phyloP scores from a whole-genome alignment of 805 yeast genomes.

The Blastobotrys terrestris region DNA sequence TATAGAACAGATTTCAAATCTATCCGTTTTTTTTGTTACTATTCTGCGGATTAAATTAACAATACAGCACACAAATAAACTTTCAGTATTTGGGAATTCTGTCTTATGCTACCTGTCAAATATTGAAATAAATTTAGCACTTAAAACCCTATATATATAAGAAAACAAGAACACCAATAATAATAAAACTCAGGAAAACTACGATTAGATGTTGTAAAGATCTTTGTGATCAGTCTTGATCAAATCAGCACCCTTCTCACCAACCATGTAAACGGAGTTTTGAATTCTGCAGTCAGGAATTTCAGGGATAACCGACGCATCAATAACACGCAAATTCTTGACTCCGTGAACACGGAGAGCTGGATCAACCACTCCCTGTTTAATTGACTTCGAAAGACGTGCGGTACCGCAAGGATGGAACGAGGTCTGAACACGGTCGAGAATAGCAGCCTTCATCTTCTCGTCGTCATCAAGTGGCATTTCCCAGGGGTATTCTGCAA shows the following conservation, averaged over 20 bases:
- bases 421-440: conserved; percentile 29
- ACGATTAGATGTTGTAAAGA: background rate
- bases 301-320: conserved; percentile 31
- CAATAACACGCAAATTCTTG: conserved; percentile 28
- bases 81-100: too few species aligned
- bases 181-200: too few species aligned
- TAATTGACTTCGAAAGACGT: conserved; percentile 17
- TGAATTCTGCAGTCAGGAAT: conserved; percentile 29
- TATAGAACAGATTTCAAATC: too few species aligned
- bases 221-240: conserved; percentile 14
- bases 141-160: too few species aligned
- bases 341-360: conserved; percentile 29
- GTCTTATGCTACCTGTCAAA: too few species aligned
- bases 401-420: conserved; percentile 33
- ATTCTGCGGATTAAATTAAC: too few species aligned
- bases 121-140: too few species aligned
- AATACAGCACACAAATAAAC: too few species aligned
- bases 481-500: conserved; percentile 30
- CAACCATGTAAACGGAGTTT: conserved; percentile 27
- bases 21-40: too few species aligned
- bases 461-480: conserved; percentile 29
- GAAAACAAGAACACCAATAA: too few species aligned
- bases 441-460: conserved; percentile 29
- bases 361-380: conserved; percentile 27
- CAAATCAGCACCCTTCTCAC: conserved; percentile 29